phyloP scores from a whole-genome alignment of 192 early-diverging fungal genomes.

The Hyaloraphidium curvatum region DNA sequence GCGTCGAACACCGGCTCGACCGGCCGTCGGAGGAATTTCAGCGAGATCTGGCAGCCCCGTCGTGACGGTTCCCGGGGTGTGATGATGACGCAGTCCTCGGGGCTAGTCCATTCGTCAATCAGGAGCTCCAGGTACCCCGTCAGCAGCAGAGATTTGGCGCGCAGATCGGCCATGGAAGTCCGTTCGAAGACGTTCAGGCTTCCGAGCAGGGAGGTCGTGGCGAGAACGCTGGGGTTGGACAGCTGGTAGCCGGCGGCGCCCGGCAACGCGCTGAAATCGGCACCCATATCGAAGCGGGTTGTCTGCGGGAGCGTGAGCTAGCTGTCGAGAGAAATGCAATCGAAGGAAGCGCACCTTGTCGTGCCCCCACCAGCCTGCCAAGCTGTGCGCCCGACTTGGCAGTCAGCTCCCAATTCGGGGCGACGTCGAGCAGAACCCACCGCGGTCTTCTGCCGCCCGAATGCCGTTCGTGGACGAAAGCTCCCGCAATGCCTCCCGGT shows the following conservation, averaged over 20 bases:
- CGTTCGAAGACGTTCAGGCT: slow-evolving; percentile 60
- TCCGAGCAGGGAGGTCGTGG: slow-evolving; percentile 48
- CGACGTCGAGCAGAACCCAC: slow-evolving; percentile 3
- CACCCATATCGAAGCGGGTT: neutral
- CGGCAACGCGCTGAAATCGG: slow-evolving; percentile 47
- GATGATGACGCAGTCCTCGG: slow-evolving; percentile 35
- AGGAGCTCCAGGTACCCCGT: slow-evolving; percentile 73
- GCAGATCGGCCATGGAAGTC: slow-evolving; percentile 47
- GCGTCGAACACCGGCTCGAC: slow-evolving; percentile 30
- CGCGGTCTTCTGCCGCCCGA: slow-evolving; percentile 2
- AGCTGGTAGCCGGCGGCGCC: slow-evolving; percentile 71
- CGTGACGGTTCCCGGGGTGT: slow-evolving; percentile 53
- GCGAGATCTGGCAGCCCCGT: slow-evolving; percentile 74
- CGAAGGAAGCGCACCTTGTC: no score
- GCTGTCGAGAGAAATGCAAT: no score
- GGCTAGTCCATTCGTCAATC: slow-evolving; percentile 17
- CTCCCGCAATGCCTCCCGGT: slow-evolving; percentile 76
- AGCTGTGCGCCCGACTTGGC: slow-evolving; percentile 19
- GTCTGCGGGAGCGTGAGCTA: no score
- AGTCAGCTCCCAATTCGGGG: neutral
- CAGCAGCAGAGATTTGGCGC: slow-evolving; percentile 52
- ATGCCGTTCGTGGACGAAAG: slow-evolving; percentile 77
- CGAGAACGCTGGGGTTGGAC: slow-evolving; percentile 72
- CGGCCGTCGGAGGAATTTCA: slow-evolving; percentile 21
- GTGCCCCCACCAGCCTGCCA: slow-evolving; percentile 90